Evolutionary conservation across 345 rosid genomes (phyloP).

Genomic region (Syzygium jambos): DNA sequence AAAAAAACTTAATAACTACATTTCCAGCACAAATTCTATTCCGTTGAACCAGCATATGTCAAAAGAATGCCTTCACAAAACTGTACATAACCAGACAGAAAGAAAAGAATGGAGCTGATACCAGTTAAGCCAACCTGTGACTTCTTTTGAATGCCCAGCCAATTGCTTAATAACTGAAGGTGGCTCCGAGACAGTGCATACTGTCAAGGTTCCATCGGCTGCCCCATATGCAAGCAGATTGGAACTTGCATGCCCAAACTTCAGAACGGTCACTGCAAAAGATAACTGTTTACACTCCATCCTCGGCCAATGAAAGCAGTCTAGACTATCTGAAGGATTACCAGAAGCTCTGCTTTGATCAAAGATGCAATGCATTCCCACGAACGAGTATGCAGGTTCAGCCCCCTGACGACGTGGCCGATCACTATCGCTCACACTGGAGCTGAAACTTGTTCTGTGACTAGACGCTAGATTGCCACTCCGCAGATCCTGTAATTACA

Average conservation of each 20-base stretch:
- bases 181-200: constrained; percentile 70
- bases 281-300: constrained; percentile 8
- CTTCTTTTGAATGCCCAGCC: constrained; percentile 82
- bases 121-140: constrained; percentile 97
- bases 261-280: constrained; percentile 77
- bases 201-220: constrained; percentile 85
- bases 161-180: constrained; percentile 58
- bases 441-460: constrained; percentile 79
- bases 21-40: neutral
- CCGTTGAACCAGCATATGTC: neutral
- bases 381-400: constrained; percentile 89
- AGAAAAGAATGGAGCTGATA: constrained; percentile 17
- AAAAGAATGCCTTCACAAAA: neutral
- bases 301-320: neutral
- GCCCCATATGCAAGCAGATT: constrained; percentile 93
- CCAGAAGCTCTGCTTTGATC: constrained; percentile 97
- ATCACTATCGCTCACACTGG: constrained; percentile 67
- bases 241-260: constrained; percentile 97
- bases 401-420: constrained; percentile 36
- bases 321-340: constrained; percentile 8
- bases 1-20: neutral
- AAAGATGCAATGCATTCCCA: constrained; percentile 96
- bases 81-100: neutral
- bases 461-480: constrained; percentile 50
- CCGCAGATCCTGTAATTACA: constrained; percentile 53